These are phyloP conservation scores for Phytophthora cactorum DNA, from an alignment of 352 stramenopile species.

Conservation along the genomic window DNA sequence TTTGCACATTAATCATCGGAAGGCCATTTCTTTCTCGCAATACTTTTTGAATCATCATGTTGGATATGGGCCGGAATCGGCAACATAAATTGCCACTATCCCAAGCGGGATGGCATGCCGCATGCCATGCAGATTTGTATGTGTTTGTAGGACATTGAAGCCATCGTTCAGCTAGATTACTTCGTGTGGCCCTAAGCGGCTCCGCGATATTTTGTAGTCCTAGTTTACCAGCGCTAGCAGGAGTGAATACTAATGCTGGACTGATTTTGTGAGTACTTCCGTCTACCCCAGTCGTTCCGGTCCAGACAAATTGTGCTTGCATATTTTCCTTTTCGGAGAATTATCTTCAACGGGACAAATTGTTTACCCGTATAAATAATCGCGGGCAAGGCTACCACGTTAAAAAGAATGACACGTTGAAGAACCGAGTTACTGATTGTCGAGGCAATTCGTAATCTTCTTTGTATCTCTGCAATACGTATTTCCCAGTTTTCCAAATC, in stretches of 20 bases:
- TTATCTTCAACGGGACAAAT: not conserved
- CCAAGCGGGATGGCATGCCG: not conserved
- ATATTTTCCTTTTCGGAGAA: not conserved
- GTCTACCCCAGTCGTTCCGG: not conserved
- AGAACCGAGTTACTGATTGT: not conserved
- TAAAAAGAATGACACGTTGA: not conserved
- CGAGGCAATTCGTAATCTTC: not conserved
- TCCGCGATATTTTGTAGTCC: not conserved
- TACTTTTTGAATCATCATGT: not conserved
- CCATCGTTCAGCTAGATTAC: not conserved
- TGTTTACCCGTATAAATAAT: not conserved
- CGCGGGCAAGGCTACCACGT: not conserved
- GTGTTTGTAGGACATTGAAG: not conserved
- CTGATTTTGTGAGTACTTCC: not conserved
- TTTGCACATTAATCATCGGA: not conserved
- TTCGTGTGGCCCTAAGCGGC: not conserved
- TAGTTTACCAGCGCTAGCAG: not conserved
- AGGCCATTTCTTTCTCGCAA: not conserved
- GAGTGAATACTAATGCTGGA: not conserved
- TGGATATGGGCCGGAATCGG: not conserved
- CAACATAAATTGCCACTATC: not conserved
- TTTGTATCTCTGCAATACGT: not conserved
- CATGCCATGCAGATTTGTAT: not conserved
- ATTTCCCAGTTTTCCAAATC: not conserved
- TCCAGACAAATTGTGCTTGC: not conserved